These are phyloP conservation scores for Penicillium sp. DNA, from an alignment of 2,329 filamentous ascomycete genomes.

Conservation along the genomic window DNA sequence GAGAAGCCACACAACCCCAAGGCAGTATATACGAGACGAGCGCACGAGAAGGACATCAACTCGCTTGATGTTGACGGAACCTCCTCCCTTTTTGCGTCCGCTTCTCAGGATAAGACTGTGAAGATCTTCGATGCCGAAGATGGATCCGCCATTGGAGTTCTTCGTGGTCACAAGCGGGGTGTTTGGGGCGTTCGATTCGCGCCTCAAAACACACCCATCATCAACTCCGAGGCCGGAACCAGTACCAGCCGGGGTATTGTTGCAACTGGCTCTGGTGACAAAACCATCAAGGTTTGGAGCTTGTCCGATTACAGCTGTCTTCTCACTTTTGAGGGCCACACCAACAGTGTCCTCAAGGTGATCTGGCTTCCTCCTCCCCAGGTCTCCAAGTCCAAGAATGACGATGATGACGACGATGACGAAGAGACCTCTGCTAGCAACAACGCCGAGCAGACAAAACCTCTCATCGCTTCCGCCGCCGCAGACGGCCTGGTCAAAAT, in stretches of 20 bases:
- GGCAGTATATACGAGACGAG: constrained; percentile 84
- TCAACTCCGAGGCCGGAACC: constrained; percentile 68
- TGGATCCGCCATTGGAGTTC: constrained; percentile 85
- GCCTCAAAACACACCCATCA: constrained; percentile 72
- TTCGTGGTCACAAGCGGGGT: constrained; percentile 88
- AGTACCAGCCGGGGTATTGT: constrained; percentile 75
- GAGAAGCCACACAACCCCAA: constrained; percentile 38
- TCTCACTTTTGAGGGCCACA: constrained; percentile 92
- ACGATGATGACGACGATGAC: constrained; percentile 32
- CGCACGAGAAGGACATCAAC: constrained; percentile 98
- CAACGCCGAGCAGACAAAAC: constrained; percentile 33
- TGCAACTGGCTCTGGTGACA: constrained; percentile 90
- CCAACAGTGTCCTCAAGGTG: constrained; percentile 91
- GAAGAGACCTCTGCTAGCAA: constrained; percentile 29
- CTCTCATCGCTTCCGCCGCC: constrained; percentile 72
- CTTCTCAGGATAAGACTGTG: constrained; percentile 92
- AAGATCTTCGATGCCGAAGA: constrained; percentile 94
- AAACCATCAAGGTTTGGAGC: constrained; percentile 94
- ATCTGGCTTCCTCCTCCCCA: constrained; percentile 69
- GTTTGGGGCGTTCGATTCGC: constrained; percentile 96
- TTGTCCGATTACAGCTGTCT: constrained; percentile 88
- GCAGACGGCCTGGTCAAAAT: constrained; percentile 95
- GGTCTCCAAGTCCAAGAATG: constrained; percentile 35
- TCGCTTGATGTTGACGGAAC: constrained; percentile 77
- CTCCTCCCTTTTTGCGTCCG: constrained; percentile 83